Evolutionary conservation across 257 asterid genomes (phyloP), one percentile per base, ranked within the genome.

Genomic region (Parsonsia alboflavescens): DNA sequence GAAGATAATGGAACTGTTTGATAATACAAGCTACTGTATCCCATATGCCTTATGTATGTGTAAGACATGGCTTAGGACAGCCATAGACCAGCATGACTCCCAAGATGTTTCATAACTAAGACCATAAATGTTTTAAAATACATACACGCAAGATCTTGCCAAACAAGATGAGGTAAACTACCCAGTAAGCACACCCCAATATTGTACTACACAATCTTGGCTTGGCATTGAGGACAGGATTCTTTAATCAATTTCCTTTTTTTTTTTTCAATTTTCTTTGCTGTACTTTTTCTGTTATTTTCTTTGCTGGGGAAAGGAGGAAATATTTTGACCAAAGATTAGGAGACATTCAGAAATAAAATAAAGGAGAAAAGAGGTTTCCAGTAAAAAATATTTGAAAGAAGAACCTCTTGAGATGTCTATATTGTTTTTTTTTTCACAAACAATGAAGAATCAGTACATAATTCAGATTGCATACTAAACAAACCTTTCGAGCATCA

Each of bases 401-500:
- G 13, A 68, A 19, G 48, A 21, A 10, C 11, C 10, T 7, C n/a
- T 30, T 22, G 12, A 46, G 58, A 58, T 24, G 13, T 26, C n/a
- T 39, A 46, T 26, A 10, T 1, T 10, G 12, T 3, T 45, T 28
- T 0, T 1, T 10, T 24, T 3, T 45, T 28, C 1, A 68, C 7
- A 5, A 45, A 12, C 33, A 10, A 10, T 2, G 12, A 17, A 42
- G 56, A 7, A 30, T 52, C 26, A 48, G 49, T 49, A 19, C 8
- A 67, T 10, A 2, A 7, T 62, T 64, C 44, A 36, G 45, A 30
- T 33, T 17, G 12, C 46, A 17, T 33, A 24, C 69, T 33, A 76
- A 26, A 62, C 87, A 75, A 61, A 94, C 99, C 97, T 90, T 92
- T 81, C 99, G 90, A n/a, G 97, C 99, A 82, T 94, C 99, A 83